A percentile compares a stretch with the other conserved stretches of the same genome.
Conservation (phyloP, 192 early-diverging fungal genomes). For the Coemansia erecta region DNA sequence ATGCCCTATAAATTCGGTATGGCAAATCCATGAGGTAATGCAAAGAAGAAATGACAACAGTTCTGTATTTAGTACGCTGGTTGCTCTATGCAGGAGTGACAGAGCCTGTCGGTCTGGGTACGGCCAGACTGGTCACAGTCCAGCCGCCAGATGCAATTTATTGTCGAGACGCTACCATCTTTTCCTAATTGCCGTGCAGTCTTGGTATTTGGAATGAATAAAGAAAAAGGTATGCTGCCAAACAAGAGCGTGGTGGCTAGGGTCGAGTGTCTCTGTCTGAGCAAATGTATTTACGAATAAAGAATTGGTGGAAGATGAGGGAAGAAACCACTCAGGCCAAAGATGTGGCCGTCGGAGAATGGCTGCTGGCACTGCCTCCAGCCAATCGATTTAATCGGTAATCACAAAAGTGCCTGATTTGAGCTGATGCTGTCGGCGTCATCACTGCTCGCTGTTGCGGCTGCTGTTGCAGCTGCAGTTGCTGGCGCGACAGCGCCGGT, state of each 20-base stretch:
- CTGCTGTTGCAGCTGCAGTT: background rate
- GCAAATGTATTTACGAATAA: background rate
- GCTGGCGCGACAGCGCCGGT: background rate
- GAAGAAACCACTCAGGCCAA: background rate
- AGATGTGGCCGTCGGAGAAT: background rate
- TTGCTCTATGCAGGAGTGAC: too few species aligned
- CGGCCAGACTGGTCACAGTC: too few species aligned
- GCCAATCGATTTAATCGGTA: slow-evolving; percentile 3
- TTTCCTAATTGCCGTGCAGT: background rate
- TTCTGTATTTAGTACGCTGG: too few species aligned
- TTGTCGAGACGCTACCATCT: slow-evolving; percentile 7
- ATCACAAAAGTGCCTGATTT: too few species aligned
- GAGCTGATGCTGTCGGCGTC: background rate
- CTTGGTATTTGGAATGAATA: background rate
- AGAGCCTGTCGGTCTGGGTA: too few species aligned
- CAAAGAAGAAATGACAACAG: background rate
- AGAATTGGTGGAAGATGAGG: background rate
- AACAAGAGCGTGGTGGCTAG: too few species aligned
- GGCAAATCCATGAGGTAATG: background rate
- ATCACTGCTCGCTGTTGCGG: background rate
- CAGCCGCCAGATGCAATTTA: background rate
- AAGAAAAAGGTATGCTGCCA: background rate
- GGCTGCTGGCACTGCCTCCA: too few species aligned
- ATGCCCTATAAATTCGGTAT: slow-evolving; percentile 41
- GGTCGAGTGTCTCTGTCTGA: too few species aligned